phyloP scores from a whole-genome alignment of 140 eudicot species.

The Senecio squalidus region DNA sequence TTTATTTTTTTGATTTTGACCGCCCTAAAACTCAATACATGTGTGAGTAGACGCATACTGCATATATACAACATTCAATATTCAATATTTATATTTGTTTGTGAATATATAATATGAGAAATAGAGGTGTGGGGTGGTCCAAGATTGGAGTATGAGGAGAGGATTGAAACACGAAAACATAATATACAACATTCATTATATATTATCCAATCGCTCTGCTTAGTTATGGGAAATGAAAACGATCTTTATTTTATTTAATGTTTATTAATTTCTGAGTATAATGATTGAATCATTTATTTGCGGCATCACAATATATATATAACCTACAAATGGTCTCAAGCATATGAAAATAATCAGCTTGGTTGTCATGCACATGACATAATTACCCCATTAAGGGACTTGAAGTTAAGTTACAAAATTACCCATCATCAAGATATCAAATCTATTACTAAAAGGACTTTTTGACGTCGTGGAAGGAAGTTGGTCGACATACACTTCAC shows the following conservation, averaged over 20 bases:
- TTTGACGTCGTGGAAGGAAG: neutral
- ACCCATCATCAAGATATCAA: neutral
- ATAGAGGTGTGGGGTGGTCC: conserved; percentile 6
- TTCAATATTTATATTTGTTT: no score
- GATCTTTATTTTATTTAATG: conserved; percentile 3
- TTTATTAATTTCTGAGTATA: conserved; percentile 1
- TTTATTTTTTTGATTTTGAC: no score
- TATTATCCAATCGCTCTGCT: conserved; percentile 21
- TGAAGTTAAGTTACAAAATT: neutral
- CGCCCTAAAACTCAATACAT: no score
- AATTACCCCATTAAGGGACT: conserved; percentile 5
- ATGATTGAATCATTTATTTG: conserved; percentile 25
- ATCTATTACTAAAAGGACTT: neutral
- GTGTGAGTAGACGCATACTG: no score
- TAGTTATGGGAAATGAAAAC: conserved; percentile 37
- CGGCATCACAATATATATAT: neutral
- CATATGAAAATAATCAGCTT: conserved; percentile 13
- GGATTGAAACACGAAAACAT: conserved; percentile 34
- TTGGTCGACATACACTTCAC: neutral
- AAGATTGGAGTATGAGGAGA: conserved; percentile 39
- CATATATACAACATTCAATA: no score
- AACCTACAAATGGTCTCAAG: conserved; percentile 21
- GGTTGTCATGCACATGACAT: conserved; percentile 32
- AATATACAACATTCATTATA: conserved; percentile 29
- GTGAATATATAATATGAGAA: no score